Evolutionary conservation across 108 stramenopile species (phyloP), one percentile per base, ranked within the genome.

Genomic region (Chaetoceros tenuissimus): DNA sequence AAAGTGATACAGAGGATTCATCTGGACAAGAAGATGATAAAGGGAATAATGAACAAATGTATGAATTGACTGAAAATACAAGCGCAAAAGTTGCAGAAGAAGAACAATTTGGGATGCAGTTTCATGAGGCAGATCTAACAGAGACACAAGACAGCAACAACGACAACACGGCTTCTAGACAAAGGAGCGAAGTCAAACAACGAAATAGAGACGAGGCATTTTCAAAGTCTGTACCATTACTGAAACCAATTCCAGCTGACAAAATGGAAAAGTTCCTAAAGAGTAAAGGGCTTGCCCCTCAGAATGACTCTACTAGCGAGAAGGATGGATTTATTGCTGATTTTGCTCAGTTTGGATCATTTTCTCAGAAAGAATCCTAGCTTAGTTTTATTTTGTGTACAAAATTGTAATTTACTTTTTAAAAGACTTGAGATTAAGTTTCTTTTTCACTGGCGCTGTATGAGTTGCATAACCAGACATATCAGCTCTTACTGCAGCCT

Each of bases 401-500:
- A 40, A 40, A 40, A 40, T 40, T 40, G 5, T 40, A 40, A 40
- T 40, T 72, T 71, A 66, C 48, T 71, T 76, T 51, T 68, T 69
- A 60, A 88, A 87, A 16, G 78, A 69, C 55, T 87, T 78, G 24
- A 87, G 68, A 72, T 66, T 85, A 34, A 90, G 57, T 62, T 85
- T 85, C 69, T 85, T 85, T 48, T 86, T 89, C 31, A 63, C 45
- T n/a, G 77, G 66, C 7, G 78, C 77, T 2, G 48, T 31, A 23
- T 63, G 57, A 2, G 47, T 26, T 2, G 62, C 80, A 61, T 92
- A 92, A 2, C 87, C 91, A 55, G 68, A 85, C 87, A 92, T 86
- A 54, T 92, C 91, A 17, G 79, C 87, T 28, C 91, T 80, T 2
- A 92, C 83, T 27, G 91, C 79, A 59, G 72, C 67, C 57, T 92